These are phyloP conservation scores for Lachnellula occidentalis DNA, from an alignment of 2,329 filamentous ascomycete species.

Conservation along the genomic window DNA sequence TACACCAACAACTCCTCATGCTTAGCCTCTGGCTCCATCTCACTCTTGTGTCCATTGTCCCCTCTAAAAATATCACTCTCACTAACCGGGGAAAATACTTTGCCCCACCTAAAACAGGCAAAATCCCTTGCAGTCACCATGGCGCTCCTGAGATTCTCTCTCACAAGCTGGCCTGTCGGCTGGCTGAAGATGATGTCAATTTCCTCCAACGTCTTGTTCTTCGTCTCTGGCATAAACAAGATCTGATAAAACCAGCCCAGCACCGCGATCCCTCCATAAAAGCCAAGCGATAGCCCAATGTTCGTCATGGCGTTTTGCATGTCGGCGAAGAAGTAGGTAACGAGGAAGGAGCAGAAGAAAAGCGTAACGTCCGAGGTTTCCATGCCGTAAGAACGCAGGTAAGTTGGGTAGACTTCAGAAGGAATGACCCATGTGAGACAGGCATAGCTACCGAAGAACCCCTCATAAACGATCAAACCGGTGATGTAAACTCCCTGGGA, in stretches of 20 bases:
- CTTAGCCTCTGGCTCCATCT: constrained; percentile 6
- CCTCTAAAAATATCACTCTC: constrained; percentile 27
- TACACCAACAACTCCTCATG: constrained; percentile 18
- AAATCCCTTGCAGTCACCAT: constrained; percentile 26
- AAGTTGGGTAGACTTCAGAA: constrained; percentile 66
- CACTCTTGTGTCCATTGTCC: constrained; percentile 24
- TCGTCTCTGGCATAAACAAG: constrained; percentile 71
- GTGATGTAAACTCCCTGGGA: constrained; percentile 59
- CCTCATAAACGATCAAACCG: constrained; percentile 63
- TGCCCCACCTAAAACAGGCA: constrained; percentile 23
- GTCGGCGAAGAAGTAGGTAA: constrained; percentile 68
- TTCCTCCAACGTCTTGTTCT: constrained; percentile 61
- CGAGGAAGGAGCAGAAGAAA: constrained; percentile 66
- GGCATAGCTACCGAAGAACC: constrained; percentile 62
- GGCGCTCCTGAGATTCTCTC: constrained; percentile 45
- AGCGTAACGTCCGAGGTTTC: constrained; percentile 62
- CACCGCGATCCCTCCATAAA: constrained; percentile 69
- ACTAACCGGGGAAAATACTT: constrained; percentile 25
- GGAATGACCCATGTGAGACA: constrained; percentile 63
- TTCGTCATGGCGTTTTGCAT: constrained; percentile 65
- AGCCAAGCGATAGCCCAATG: constrained; percentile 62
- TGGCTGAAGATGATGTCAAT: constrained; percentile 63
- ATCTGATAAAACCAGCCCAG: constrained; percentile 68
- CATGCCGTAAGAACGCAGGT: constrained; percentile 69
- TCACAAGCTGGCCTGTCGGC: constrained; percentile 57